Base-by-base conservation (phyloP, 306 rosid genomes). In the Sechiopsis laciniata region DNA sequence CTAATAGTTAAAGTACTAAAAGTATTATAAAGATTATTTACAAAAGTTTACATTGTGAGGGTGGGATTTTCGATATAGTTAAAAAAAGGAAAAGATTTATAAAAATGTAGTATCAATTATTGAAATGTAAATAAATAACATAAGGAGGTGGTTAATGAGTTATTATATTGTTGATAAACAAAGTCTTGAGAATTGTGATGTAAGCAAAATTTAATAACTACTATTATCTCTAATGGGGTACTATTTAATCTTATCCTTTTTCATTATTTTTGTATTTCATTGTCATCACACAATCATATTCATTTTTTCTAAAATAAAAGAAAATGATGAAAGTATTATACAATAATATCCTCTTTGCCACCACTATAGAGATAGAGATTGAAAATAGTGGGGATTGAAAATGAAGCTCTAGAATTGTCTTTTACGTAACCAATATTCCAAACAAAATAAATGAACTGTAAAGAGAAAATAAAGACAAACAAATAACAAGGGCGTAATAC, bases 371-470 rank as follows among this genome's bases (percentile, higher is more conserved):
- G 72, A 66, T 66, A 66, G 72, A 66, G 72, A 66, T 65, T 4
- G 35, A 20, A 48, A 7, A 55, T 17, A 45, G 56, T 45, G 2
- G 55, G 72, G 56, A 46, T 48, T 68, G 73, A 48, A 37, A 68
- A 21, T 22, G 12, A 68, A 55, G 73, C 56, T 20, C 56, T 48
- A 68, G 1, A 68, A 48, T 68, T 46, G 73, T 46, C 73, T 46
- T 68, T 68, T 68, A 48, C 73, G 12, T 19, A 20, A 45, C 12
- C 19, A 68, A 46, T 68, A 68, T 46, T 66, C 35, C 0, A 0
- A 20, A 5, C 3, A 10, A 17, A 40, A 40, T 40, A 63, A 35
- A 26, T 62, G 20, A 16, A n/a, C 46, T 63, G 3, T 0, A 37
- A 9, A 37, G 24, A 10, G 10, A 57, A 57, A 57, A 57, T 7